phyloP scores from a whole-genome alignment of 2,329 filamentous ascomycete species.

The Cytospora paraplurivora region DNA sequence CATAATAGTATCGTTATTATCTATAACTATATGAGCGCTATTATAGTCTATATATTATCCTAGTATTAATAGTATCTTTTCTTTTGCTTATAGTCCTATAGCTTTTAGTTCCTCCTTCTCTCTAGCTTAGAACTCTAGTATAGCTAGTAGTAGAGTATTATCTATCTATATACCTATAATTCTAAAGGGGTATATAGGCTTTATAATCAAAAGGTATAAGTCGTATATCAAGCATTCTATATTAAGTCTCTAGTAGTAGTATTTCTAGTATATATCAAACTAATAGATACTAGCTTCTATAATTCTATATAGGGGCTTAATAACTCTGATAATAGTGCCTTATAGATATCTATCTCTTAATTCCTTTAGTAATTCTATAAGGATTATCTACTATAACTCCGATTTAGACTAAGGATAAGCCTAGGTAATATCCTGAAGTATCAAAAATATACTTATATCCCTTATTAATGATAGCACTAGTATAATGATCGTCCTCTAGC shows the following conservation, averaged over 20 bases:
- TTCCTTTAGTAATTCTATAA: not conserved
- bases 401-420: too few species aligned
- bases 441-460: too few species aligned
- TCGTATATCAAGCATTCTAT: too few species aligned
- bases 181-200: too few species aligned
- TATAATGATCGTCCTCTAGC: not conserved
- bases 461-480: not conserved
- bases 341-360: not conserved
- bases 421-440: too few species aligned
- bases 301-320: not conserved
- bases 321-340: not conserved
- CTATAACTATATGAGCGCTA: too few species aligned
- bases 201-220: too few species aligned
- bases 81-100: not conserved
- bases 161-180: not conserved
- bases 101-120: not conserved
- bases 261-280: not conserved
- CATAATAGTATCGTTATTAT: too few species aligned
- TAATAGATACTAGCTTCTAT: not conserved
- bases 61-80: too few species aligned
- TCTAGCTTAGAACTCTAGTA: not conserved
- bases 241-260: too few species aligned
- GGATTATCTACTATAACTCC: not conserved
- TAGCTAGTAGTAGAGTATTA: not conserved
- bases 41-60: too few species aligned